Evolutionary conservation across 2,329 filamentous ascomycete species (phyloP), one percentile per base, ranked within the genome.

Genomic region (Fusarium lateritium): DNA sequence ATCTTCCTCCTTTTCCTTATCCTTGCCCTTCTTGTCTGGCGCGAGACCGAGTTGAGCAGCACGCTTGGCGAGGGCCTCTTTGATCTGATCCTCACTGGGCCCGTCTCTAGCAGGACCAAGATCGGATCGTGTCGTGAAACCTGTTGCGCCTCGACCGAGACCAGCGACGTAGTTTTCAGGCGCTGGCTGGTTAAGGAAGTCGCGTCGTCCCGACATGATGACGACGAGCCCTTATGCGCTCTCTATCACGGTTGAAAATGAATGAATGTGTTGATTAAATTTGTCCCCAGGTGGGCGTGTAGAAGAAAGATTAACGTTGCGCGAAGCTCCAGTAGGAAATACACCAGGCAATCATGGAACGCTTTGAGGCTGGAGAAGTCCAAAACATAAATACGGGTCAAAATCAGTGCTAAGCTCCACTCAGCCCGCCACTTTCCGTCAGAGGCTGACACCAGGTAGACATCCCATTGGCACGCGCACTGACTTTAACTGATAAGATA

Each of bases 81-180:
- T 98, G 82, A 99, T 98, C 82, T 98, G 95, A 78, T 99, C 96
- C 75, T 98, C 95, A 65, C 93, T 97, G 49, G 96, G 96, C 17
- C 96, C 96, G 83, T 98, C 95, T 75, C 95, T 89, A 62, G 95
- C 95, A 51, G 97, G 96, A 60, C 97, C 96, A 60, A 99, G 86
- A 86, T 99, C 96, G 59, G 95, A 98, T 76, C 97, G 90, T 40
- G 96, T 99, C 17, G 96, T 98, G 83, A 99, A 99, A 64, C 97
- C 96, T 9, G 96, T 99, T 22, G 97, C 97, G 82, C 96, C 96
- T 86, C 97, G 92, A 82, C 96, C 96, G 68, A 99, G 90, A 88
- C 96, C 96, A 69, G 96, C 96, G 69, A 99, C 95, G 77, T 95
- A 95, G 80, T 94, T 95, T 75, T 94, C 92, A 14, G 92, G 92